Base-by-base conservation (phyloP, 106 monocot species). In the Apostasia ramifera region DNA sequence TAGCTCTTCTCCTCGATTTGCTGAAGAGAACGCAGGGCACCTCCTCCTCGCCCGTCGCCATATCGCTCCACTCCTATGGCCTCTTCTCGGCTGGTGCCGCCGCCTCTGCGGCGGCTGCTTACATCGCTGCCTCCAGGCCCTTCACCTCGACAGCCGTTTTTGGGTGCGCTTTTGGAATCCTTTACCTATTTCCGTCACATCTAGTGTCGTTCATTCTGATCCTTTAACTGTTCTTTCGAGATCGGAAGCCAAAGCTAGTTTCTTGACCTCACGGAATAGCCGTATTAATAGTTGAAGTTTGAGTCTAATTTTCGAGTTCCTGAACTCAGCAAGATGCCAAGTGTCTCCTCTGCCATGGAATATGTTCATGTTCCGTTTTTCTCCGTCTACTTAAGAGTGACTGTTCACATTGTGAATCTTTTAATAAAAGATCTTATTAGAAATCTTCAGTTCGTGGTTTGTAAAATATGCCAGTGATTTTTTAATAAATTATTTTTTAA, bases 1-100 rank as follows among this genome's bases (percentile, higher is more conserved):
- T 85, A 61, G 70, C 74, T 13, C 73, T 85, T 38, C 14, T 85
- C 43, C 68, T 85, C 48, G 81, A 85, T 78, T 68, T 85, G 11
- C 42, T 77, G 38, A 75, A 74, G 72, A 68, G 75, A 45, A 59
- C 64, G 12, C 78, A 81, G 15, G 47, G 73, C 47, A 53, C 70
- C 40, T 8, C 56, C 51, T 62, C 76, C 47, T 66, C 84, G 66
- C 52, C 76, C 56, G 53, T 74, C 8, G 66, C 66, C 13, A 57
- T 68, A 66, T 68, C 74, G 45, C 42, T 81, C 63, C 85, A 85
- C 50, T 75, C 85, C 39, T 52, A 78, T 74, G 40, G 52, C 68
- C 52, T 72, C 47, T 61, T 85, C 63, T 74, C 85, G 3, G 78
- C 85, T 63, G 49, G 66, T 13, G 70, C 55, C 47, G 78, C 78